Conservation (phyloP, 805 yeast genomes). For the Brettanomyces nanus region DNA sequence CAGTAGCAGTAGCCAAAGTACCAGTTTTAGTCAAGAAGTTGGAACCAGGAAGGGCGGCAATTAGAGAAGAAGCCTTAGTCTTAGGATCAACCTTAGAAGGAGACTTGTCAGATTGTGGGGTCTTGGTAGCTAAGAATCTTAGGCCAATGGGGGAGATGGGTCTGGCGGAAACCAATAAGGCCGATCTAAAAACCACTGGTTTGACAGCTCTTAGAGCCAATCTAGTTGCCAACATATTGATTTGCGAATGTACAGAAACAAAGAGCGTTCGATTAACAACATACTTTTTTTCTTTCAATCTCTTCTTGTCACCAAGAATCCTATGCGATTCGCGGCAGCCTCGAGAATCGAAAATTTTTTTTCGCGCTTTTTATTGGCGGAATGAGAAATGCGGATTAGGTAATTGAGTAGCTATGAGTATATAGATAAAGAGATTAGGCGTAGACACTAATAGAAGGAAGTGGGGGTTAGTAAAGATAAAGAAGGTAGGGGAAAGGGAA, state of each 20-base stretch:
- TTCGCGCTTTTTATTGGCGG: slow-evolving; percentile 1
- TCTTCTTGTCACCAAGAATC: too few species aligned
- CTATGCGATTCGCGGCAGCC: too few species aligned
- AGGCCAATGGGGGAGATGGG: slow-evolving; percentile 38
- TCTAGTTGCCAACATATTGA: slow-evolving; percentile 24
- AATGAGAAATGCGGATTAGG: background rate
- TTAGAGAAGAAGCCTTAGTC: slow-evolving; percentile 81
- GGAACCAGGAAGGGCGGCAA: slow-evolving; percentile 92
- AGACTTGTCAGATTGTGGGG: slow-evolving; percentile 4
- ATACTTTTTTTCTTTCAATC: too few species aligned
- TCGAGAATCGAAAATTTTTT: background rate
- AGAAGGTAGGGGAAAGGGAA: background rate
- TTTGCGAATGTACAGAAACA: too few species aligned
- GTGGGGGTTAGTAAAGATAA: background rate
- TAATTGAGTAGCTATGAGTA: background rate
- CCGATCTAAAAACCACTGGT: slow-evolving; percentile 24
- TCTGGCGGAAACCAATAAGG: slow-evolving; percentile 18
- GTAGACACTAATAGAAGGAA: background rate
- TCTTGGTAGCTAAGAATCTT: slow-evolving; percentile 46
- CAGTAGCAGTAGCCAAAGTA: slow-evolving; percentile 87
- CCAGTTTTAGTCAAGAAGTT: slow-evolving; percentile 86
- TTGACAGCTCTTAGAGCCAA: slow-evolving; percentile 19
- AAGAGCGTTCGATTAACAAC: too few species aligned
- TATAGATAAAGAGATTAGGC: too few species aligned
- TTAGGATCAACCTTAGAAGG: slow-evolving; percentile 63